phyloP scores from a whole-genome alignment of 2,329 filamentous ascomycete genomes.

The Beauveria caledonica region DNA sequence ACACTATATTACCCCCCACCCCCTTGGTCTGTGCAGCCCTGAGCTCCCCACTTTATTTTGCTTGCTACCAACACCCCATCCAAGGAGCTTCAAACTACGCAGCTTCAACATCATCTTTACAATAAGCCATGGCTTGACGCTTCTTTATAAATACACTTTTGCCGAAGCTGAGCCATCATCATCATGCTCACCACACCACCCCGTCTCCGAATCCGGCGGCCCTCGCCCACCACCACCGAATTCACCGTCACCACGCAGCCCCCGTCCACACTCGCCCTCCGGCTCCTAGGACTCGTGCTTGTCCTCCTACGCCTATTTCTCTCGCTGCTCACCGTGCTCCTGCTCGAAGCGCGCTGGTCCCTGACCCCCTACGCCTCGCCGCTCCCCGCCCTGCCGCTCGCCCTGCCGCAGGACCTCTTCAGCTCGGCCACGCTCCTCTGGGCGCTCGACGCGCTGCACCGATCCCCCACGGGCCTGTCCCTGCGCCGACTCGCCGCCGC shows the following conservation, averaged over 20 bases:
- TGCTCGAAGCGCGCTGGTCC: conserved; percentile 42
- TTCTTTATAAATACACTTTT: not conserved
- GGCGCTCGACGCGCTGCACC: conserved; percentile 19
- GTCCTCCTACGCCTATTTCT: conserved; percentile 37
- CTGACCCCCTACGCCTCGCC: conserved; percentile 22
- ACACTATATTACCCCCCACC: conserved; percentile 22
- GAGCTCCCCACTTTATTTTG: not conserved
- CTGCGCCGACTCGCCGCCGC: conserved; percentile 24
- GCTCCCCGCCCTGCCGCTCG: conserved; percentile 11
- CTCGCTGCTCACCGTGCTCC: conserved; percentile 33
- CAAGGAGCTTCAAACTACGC: not conserved
- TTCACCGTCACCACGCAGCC: conserved; percentile 85
- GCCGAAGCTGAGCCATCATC: conserved; percentile 9
- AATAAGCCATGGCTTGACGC: not conserved
- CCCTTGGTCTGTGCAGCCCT: rapidly evolving
- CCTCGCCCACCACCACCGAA: conserved; percentile 81
- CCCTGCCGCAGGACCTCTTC: conserved; percentile 15
- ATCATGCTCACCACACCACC: conserved; percentile 55
- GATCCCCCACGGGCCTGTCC: conserved; percentile 25
- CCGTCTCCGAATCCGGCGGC: conserved; percentile 54
- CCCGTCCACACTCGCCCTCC: conserved; percentile 38
- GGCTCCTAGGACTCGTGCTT: conserved; percentile 35
- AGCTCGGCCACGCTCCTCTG: conserved; percentile 20
- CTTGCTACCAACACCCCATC: not conserved
- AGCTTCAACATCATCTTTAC: not conserved